These are phyloP conservation scores for Amaranthus palmeri DNA, from an alignment of 148 eudicot genomes.

Conservation along the genomic window DNA sequence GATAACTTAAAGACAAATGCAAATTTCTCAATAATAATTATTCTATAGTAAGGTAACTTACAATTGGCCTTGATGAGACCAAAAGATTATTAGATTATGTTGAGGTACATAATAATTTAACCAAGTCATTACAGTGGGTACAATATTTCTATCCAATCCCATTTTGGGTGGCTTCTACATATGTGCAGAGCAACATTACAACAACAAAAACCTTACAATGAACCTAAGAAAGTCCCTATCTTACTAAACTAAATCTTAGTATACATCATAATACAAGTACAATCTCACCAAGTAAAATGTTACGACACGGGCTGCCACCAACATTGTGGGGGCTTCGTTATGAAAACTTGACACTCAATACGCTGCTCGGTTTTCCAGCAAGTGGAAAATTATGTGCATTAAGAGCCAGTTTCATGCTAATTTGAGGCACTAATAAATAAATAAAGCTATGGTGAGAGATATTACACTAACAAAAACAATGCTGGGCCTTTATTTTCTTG, in stretches of 20 bases:
- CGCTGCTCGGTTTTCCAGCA: slow-evolving; percentile 9
- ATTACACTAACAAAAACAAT: slow-evolving; percentile 5
- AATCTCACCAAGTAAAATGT: slow-evolving; percentile 12
- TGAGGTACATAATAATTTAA: slow-evolving; percentile 5
- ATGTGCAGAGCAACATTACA: slow-evolving; percentile 29
- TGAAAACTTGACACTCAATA: slow-evolving; percentile 12
- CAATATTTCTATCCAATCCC: slow-evolving; percentile 25
- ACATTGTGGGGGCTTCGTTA: slow-evolving; percentile 23
- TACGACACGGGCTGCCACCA: slow-evolving; percentile 15
- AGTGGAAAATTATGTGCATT: slow-evolving; percentile 3
- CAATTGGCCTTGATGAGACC: slow-evolving; percentile 10
- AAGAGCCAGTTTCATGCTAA: slow-evolving; percentile 2
- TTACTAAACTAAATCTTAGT: slow-evolving; percentile 9
- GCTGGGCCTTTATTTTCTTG: slow-evolving; percentile 7
- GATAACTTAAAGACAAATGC: no score
- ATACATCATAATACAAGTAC: slow-evolving; percentile 26
- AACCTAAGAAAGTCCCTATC: slow-evolving; percentile 12
- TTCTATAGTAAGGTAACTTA: background rate
- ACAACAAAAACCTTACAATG: slow-evolving; percentile 12
- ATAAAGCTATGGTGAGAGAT: slow-evolving; percentile 11
- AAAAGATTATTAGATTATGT: slow-evolving; percentile 19
- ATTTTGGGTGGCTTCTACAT: slow-evolving; percentile 24
- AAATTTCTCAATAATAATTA: no score
- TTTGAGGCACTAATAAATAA: slow-evolving; percentile 11
- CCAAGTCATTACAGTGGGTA: background rate